Percentiles rank a stretch among this genome's conserved stretches.
Conservation (phyloP, 2,329 filamentous ascomycete species). For the Hypoxylon sp. region DNA sequence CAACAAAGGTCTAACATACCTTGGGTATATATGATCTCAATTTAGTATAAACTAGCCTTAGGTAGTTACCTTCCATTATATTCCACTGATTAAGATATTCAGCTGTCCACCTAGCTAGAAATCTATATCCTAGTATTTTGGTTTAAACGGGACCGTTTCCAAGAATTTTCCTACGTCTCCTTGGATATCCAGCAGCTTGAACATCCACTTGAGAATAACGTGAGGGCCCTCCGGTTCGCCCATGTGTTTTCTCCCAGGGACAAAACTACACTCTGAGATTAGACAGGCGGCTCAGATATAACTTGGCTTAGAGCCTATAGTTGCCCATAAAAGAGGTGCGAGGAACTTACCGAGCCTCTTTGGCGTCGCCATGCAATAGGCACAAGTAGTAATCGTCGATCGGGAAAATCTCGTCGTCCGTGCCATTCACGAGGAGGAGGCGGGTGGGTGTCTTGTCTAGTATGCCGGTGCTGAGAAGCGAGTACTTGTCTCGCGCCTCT, state of each 20-base stretch:
- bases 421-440: constrained; percentile 68
- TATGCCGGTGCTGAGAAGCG: constrained; percentile 66
- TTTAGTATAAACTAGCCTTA: background rate
- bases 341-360: constrained; percentile 57
- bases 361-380: constrained; percentile 64
- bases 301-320: background rate
- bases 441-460: constrained; percentile 62
- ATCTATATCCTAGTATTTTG: constrained; percentile 46
- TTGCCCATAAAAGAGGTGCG: background rate
- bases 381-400: constrained; percentile 70
- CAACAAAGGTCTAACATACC: background rate
- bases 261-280: constrained; percentile 43
- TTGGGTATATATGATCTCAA: background rate
- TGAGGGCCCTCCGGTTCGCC: constrained; percentile 53
- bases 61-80: background rate
- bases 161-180: constrained; percentile 46
- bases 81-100: background rate
- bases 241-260: constrained; percentile 53
- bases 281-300: background rate
- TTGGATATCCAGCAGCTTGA: constrained; percentile 50
- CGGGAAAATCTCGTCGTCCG: constrained; percentile 71
- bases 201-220: constrained; percentile 52
- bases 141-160: constrained; percentile 47
- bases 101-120: background rate
- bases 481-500: constrained; percentile 60